Evolutionary conservation across 1,139 yeast genomes (phyloP).

Genomic region (Kodamaea anthophila): DNA sequence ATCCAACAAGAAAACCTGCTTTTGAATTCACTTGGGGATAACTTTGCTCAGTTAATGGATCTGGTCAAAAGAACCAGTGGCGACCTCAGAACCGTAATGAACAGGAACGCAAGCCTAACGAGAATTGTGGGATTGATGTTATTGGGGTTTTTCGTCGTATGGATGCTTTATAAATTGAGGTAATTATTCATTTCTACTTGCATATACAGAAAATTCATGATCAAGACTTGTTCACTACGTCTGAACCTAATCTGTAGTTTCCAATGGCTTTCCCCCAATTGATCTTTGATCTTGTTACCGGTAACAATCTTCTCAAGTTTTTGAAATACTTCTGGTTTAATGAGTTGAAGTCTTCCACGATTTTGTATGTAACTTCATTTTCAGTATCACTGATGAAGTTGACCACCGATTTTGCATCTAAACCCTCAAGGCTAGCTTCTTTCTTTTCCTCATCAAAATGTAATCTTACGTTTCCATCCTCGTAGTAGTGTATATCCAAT

Average conservation of each 20-base stretch:
- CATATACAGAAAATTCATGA: slow-evolving; percentile 1
- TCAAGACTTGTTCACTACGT: slow-evolving; percentile 44
- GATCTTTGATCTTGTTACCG: slow-evolving; percentile 84
- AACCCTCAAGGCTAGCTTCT: slow-evolving; percentile 10
- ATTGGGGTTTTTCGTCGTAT: slow-evolving; percentile 55
- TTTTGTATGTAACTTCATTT: slow-evolving; percentile 49
- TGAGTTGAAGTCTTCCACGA: slow-evolving; percentile 60
- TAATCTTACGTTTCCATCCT: slow-evolving; percentile 90
- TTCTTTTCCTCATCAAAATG: slow-evolving; percentile 44
- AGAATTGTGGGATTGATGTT: slow-evolving; percentile 45
- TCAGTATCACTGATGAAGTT: slow-evolving; percentile 56
- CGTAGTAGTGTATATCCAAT: slow-evolving; percentile 85
- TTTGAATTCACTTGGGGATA: slow-evolving; percentile 50
- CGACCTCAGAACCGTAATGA: slow-evolving; percentile 51
- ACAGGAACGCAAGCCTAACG: slow-evolving; percentile 38
- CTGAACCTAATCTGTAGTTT: slow-evolving; percentile 81
- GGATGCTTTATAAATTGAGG: slow-evolving; percentile 53
- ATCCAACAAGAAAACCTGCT: slow-evolving; percentile 37
- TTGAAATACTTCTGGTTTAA: slow-evolving; percentile 81
- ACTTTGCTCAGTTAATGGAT: slow-evolving; percentile 54
- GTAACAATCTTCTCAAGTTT: slow-evolving; percentile 80
- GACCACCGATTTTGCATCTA: slow-evolving; percentile 32
- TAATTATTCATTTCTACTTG: slow-evolving; percentile 4
- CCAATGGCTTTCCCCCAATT: slow-evolving; percentile 96
- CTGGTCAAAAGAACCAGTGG: slow-evolving; percentile 63